Evolutionary conservation across 2,329 filamentous ascomycete genomes (phyloP).

Genomic region (Mariannaea elegans): DNA sequence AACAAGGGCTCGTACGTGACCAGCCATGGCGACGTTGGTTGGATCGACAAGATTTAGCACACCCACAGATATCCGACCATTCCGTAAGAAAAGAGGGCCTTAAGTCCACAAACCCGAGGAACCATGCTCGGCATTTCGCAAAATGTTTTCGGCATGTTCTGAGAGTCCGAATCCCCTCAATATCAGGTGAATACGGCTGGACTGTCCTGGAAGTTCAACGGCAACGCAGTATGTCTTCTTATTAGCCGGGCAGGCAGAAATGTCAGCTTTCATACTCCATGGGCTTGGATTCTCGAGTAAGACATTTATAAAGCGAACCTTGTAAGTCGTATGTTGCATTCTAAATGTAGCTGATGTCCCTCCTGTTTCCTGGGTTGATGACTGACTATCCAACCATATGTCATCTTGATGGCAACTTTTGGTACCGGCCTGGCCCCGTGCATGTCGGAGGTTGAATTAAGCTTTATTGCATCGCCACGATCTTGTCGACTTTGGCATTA

Average conservation of each 20-base stretch:
- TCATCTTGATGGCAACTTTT: background rate
- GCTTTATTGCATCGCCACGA: conserved; percentile 10
- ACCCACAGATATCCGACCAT: conserved; percentile 7
- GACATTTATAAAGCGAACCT: too few species aligned
- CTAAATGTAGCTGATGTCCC: too few species aligned
- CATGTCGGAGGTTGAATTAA: conserved; percentile 3
- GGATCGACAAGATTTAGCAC: background rate
- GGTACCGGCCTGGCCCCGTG: background rate
- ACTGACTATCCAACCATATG: background rate
- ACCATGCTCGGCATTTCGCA: background rate
- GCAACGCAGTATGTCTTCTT: too few species aligned
- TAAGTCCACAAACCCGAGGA: background rate
- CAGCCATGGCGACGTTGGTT: background rate
- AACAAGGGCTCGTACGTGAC: background rate
- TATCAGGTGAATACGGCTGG: background rate
- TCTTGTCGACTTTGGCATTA: background rate
- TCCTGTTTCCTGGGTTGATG: background rate
- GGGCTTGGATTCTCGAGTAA: too few species aligned
- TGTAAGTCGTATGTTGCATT: too few species aligned
- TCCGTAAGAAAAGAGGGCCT: background rate
- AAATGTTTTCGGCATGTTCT: background rate
- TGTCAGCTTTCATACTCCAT: too few species aligned
- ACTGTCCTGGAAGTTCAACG: too few species aligned
- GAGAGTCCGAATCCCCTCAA: background rate
- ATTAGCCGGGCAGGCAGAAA: too few species aligned